Conservation (phyloP, 305 asterid genomes). For the Fraxinus paxiana region DNA sequence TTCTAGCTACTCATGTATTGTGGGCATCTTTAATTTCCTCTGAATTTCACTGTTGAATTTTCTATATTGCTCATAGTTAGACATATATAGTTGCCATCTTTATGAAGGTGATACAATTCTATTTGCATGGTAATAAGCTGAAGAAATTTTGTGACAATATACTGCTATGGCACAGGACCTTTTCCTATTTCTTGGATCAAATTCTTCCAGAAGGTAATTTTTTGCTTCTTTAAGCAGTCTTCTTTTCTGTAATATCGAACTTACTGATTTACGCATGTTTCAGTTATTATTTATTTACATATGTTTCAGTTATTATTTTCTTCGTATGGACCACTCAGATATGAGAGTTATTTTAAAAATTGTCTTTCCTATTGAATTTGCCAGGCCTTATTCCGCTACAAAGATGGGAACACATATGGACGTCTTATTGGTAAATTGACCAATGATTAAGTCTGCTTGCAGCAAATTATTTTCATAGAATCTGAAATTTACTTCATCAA, state of each 20-base stretch:
- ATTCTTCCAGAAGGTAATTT: slow-evolving; percentile 54
- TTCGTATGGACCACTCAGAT: neutral
- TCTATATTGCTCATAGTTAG: neutral
- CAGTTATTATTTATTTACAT: neutral
- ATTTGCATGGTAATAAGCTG: neutral
- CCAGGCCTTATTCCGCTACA: slow-evolving; percentile 57
- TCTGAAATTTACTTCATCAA: neutral
- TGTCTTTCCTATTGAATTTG: slow-evolving; percentile 8
- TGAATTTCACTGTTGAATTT: neutral
- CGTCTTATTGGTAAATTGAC: slow-evolving; percentile 61
- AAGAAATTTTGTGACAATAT: slow-evolving; percentile 11
- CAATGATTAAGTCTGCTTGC: slow-evolving; percentile 3
- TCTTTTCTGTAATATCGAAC: neutral
- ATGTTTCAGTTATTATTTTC: neutral
- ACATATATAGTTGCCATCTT: neutral
- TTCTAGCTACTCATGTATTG: neutral
- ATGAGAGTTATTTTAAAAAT: slow-evolving; percentile 7
- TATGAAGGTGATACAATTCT: neutral
- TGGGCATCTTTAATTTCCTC: neutral
- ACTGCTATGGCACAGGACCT: slow-evolving; percentile 45
- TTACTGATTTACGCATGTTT: neutral
- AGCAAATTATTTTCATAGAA: slow-evolving; percentile 5
- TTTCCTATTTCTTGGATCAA: slow-evolving; percentile 62
- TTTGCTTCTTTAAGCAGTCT: slow-evolving; percentile 20
- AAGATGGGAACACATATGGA: slow-evolving; percentile 67